Evolutionary conservation across 1,284 basidiomycete species (phyloP).

Genomic region (Malassezia equina): DNA sequence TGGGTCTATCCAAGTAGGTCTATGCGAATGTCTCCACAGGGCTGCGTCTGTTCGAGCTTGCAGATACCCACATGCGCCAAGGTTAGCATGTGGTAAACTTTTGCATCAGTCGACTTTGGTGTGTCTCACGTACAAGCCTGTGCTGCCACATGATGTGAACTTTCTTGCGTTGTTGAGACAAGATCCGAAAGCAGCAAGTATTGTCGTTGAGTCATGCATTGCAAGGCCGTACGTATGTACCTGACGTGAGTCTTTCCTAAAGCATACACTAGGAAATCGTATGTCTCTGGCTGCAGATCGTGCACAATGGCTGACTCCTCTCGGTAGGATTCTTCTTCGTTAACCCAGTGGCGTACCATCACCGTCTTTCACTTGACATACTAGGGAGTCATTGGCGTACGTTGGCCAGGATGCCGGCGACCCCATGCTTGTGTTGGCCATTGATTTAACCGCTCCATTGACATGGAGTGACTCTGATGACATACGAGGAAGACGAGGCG

Average conservation of each 20-base stretch:
- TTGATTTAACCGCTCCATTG: background rate
- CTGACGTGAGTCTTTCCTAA: background rate
- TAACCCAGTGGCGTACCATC: background rate
- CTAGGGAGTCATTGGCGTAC: background rate
- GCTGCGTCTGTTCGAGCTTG: background rate
- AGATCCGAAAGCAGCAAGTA: background rate
- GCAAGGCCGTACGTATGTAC: conserved; percentile 5
- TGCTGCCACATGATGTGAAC: background rate
- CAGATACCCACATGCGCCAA: background rate
- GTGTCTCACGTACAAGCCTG: conserved; percentile 1
- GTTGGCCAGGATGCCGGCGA: background rate
- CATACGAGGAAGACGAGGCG: background rate
- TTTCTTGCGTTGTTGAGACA: background rate
- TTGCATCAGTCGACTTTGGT: background rate
- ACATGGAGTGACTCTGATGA: background rate
- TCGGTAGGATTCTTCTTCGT: background rate
- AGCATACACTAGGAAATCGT: conserved; percentile 10
- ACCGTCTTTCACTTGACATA: background rate
- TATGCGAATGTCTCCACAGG: background rate
- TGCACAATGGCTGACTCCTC: background rate
- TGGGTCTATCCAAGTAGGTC: background rate
- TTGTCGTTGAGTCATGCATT: background rate
- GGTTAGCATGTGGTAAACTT: conserved; percentile 11
- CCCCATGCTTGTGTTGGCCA: background rate
- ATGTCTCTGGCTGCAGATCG: conserved; percentile 4